Base-by-base conservation (phyloP, 208 protist genomes). In the Trypanosoma scelopori region DNA sequence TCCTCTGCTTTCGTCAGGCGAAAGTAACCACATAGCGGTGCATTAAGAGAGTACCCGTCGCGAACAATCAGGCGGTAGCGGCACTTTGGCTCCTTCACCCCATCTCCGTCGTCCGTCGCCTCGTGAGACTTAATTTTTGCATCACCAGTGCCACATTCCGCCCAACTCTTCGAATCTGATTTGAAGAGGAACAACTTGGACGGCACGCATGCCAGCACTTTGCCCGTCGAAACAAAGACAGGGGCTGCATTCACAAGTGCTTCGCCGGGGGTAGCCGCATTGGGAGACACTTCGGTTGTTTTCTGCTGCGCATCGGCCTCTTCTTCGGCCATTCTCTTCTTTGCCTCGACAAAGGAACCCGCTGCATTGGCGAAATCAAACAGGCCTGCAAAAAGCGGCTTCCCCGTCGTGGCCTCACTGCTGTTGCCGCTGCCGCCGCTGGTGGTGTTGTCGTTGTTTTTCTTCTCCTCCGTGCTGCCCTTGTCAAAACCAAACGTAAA, bases 1-100 rank as follows among this genome's bases (percentile, higher is more conserved):
- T 74, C 71, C 23, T 88, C 73, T 20, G 63, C 61, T 52, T 81
- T 83, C 37, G 53, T 74, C 0, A 94, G 49, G 13, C 74, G 35
- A 42, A 94, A 78, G 18, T 80, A 78, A 56, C 80, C 79, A 51
- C 53, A 67, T 12, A 91, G 48, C 18, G 61, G 55, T 3, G 71
- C 69, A 62, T 94, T 94, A 35, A 94, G 76, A 18, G 83, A 75
- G 71, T 91, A 91, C 53, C 88, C 88, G 71, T 89, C 84, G 27
- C 88, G 88, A 47, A 94, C 84, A 59, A 89, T 77, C 23, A 94
- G 73, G 27, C 88, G 88, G 61, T 94, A 84, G 35, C 50, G 45
- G 49, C 43, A 59, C 15, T 65, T 64, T 12, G 74, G 25, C 45
- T 52, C 61, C 39, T 76, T 57, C 47, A 51, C 46, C 16, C 63